Base-by-base conservation (phyloP, 2,329 filamentous ascomycete species). In the Talaromyces sp. region DNA sequence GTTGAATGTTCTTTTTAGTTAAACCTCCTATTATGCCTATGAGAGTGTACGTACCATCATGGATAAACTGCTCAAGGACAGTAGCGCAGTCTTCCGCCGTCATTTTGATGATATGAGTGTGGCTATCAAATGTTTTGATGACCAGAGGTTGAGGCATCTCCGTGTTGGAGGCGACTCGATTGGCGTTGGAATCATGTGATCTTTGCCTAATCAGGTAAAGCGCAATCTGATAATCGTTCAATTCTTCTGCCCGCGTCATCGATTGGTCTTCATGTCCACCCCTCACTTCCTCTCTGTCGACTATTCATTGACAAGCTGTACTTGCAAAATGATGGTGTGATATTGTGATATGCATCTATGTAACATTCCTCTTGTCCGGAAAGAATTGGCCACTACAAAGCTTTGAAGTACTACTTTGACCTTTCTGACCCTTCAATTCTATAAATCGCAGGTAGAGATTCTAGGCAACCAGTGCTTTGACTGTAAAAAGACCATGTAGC, bases 1-100 rank as follows among this genome's bases (percentile, higher is more conserved):
- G 59, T 54, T 54, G 7, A 10, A 13, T 1, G 11, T 36, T 27
- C 19, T 34, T 31, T 43, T 69, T 61, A 71, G 65, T 43, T 43
- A 22, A 15, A 1, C 17, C 15, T 19, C 3, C 19, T 38, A 29
- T 15, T n/a, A 34, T 36, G 43, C 29, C n/a, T 27, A 25, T 22
- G 27, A 22, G 22, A 15, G 27, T 38, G 17, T 43, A 68, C 72
- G 64, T 74, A 84, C 84, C 85, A 82, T 89, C 87, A 71, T 89
- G 86, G 27, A 88, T 83, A 70, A 89, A 89, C 71, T 88, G 85
- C 72, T 89, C 87, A 54, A 89, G 76, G 17, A 89, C 85, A 7
- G 85, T 83, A 7, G 87, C 86, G 58, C 86, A 85, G 74, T 89
- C 87, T 70, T 89, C 87, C 47, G 83, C 38, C 5, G 51, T 56